phyloP scores from a whole-genome alignment of 2,329 filamentous ascomycete species.

The Fusarium virguliforme region DNA sequence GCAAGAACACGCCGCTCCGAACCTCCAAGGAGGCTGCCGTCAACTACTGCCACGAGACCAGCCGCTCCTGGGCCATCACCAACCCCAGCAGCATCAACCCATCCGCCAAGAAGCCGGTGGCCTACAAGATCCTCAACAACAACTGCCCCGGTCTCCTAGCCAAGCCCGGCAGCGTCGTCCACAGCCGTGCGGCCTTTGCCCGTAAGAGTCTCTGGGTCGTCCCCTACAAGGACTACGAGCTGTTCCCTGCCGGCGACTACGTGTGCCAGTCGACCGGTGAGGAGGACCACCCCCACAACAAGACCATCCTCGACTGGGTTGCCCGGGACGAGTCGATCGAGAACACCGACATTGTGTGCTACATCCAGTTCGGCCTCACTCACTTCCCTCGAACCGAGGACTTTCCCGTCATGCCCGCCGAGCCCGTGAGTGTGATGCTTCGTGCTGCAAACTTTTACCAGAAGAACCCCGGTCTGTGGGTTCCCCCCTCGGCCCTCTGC shows the following conservation, averaged over 20 bases:
- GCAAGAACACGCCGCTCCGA: conserved; percentile 83
- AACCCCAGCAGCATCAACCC: conserved; percentile 88
- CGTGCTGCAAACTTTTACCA: conserved; percentile 87
- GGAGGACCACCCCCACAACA: conserved; percentile 68
- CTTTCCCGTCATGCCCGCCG: conserved; percentile 91
- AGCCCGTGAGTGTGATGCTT: conserved; percentile 86
- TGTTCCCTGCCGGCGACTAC: conserved; percentile 89
- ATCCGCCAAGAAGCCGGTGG: conserved; percentile 86
- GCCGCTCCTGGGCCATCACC: conserved; percentile 90
- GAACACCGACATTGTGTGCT: conserved; percentile 89
- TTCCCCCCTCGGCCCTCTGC: conserved; percentile 70
- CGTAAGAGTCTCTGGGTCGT: conserved; percentile 59
- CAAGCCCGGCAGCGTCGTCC: conserved; percentile 87
- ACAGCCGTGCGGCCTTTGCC: conserved; percentile 91
- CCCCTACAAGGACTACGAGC: conserved; percentile 82
- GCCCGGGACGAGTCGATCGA: conserved; percentile 79
- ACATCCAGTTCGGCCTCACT: conserved; percentile 93
- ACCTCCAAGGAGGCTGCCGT: conserved; percentile 79
- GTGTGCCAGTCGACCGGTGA: conserved; percentile 90
- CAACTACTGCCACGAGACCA: conserved; percentile 85
- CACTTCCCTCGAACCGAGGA: conserved; percentile 94
- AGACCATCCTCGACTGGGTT: conserved; percentile 84
- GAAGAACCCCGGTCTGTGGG: conserved; percentile 84
- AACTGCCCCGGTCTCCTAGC: conserved; percentile 86
- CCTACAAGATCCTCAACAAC: conserved; percentile 91